Evolutionary conservation across 805 yeast genomes (phyloP).

Genomic region (Zygosaccharomyces gambellarensis): DNA sequence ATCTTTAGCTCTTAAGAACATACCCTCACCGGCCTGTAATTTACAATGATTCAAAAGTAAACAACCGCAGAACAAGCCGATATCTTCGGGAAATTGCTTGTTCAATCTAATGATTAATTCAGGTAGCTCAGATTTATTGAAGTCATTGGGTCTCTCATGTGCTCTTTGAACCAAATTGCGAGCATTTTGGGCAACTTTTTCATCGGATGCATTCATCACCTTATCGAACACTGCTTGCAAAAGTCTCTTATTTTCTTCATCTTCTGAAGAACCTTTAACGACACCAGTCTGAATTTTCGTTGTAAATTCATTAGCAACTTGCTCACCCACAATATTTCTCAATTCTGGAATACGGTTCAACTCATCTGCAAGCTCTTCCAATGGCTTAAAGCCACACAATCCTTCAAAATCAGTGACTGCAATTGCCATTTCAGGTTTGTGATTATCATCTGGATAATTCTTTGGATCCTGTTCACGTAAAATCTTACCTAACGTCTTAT

Average conservation of each 20-base stretch:
- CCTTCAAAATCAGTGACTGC: constrained; percentile 96
- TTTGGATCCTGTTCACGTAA: constrained; percentile 80
- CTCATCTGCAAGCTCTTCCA: constrained; percentile 65
- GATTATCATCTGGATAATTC: constrained; percentile 96
- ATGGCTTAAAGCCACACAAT: constrained; percentile 95
- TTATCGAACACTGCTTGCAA: constrained; percentile 72
- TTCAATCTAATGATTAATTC: constrained; percentile 71
- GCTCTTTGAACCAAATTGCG: constrained; percentile 65
- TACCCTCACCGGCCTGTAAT: constrained; percentile 86
- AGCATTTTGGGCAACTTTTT: constrained; percentile 52
- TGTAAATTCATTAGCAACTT: constrained; percentile 50
- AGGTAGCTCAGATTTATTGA: constrained; percentile 52
- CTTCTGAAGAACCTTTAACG: constrained; percentile 47
- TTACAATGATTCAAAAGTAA: constrained; percentile 83
- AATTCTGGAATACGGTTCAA: constrained; percentile 76
- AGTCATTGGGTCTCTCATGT: constrained; percentile 49
- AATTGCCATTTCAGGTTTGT: constrained; percentile 99
- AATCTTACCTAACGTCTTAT: constrained; percentile 72
- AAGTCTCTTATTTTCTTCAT: constrained; percentile 53
- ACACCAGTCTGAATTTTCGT: constrained; percentile 43
- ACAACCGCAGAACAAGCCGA: constrained; percentile 95
- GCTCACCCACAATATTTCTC: constrained; percentile 60
- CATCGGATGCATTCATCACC: constrained; percentile 79
- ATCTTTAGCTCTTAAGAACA: constrained; percentile 93
- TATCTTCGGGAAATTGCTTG: constrained; percentile 86